phyloP scores from a whole-genome alignment of 345 rosid genomes.

The Salix arbutifolia region DNA sequence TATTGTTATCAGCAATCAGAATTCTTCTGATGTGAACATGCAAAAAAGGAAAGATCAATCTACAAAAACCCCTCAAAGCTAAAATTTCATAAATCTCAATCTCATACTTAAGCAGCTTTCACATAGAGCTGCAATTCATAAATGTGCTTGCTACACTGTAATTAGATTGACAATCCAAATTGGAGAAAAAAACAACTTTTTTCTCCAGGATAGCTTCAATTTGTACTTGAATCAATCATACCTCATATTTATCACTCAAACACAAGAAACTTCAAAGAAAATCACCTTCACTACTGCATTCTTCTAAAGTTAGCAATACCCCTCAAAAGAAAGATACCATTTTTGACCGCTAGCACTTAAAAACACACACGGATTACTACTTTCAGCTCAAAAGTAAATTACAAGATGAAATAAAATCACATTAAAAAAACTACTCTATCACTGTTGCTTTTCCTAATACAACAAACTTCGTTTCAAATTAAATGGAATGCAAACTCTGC shows the following conservation, averaged over 20 bases:
- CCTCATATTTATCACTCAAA: background rate
- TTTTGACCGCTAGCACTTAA: background rate
- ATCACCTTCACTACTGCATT: background rate
- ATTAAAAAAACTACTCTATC: background rate
- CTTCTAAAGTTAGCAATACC: background rate
- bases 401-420: background rate
- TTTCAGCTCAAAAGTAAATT: background rate
- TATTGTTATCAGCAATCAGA: background rate
- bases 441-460: background rate
- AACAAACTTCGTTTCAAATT: constrained; percentile 5
- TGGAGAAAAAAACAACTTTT: background rate
- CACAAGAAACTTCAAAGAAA: background rate
- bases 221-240: background rate
- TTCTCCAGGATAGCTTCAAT: background rate
- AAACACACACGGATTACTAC: background rate
- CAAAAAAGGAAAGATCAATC: background rate
- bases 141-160: background rate
- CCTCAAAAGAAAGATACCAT: background rate
- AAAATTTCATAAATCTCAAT: background rate
- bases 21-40: background rate
- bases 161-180: background rate
- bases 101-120: background rate
- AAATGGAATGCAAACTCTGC: background rate
- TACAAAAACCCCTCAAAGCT: background rate
- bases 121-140: background rate